phyloP scores from a whole-genome alignment of 148 eudicot species.

The Vaccinium vitisidaea region DNA sequence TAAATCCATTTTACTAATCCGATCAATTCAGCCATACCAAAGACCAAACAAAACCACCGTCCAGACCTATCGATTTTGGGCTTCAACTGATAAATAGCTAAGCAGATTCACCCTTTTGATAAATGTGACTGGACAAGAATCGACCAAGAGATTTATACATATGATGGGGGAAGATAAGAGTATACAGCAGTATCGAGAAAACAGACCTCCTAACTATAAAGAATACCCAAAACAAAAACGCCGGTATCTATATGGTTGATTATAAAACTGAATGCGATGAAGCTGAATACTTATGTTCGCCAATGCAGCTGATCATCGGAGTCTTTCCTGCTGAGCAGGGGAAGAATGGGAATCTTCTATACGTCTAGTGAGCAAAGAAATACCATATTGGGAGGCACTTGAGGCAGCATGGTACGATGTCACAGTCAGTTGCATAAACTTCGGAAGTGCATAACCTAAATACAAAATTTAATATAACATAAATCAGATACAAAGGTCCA shows the following conservation, averaged over 20 bases:
- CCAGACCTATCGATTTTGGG: too few species aligned
- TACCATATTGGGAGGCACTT: conserved; percentile 77
- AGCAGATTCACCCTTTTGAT: too few species aligned
- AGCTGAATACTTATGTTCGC: conserved; percentile 17
- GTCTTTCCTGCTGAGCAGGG: conserved; percentile 40
- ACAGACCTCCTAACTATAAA: not conserved
- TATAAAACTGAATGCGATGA: conserved; percentile 19
- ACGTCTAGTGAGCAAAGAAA: conserved; percentile 73
- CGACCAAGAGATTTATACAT: too few species aligned
- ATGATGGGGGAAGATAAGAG: too few species aligned
- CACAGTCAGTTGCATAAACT: conserved; percentile 70
- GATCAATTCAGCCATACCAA: too few species aligned
- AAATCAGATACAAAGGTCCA: too few species aligned
- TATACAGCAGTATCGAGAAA: not conserved
- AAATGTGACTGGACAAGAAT: too few species aligned
- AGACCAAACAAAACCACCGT: too few species aligned
- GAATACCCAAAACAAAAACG: not conserved
- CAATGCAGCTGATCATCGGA: conserved; percentile 27
- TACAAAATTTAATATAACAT: too few species aligned
- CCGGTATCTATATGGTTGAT: not conserved
- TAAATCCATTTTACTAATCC: too few species aligned
- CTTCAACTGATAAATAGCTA: too few species aligned
- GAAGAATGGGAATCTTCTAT: conserved; percentile 63
- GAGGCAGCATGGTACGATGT: conserved; percentile 85
- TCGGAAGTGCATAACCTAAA: too few species aligned